phyloP scores from a whole-genome alignment of 768 basidiomycete species.

The Xanthoconium purpureum region DNA sequence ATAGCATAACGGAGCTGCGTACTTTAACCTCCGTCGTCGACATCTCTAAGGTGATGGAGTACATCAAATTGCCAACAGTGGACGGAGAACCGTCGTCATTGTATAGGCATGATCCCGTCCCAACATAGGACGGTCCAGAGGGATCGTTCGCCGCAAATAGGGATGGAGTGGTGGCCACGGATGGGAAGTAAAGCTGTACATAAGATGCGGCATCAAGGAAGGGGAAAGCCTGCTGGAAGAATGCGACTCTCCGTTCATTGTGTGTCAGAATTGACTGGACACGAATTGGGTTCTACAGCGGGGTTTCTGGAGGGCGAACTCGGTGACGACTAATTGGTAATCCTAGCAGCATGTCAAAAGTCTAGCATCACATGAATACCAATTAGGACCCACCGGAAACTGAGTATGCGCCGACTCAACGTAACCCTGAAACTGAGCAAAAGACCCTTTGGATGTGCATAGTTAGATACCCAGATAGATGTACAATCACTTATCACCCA shows the following conservation, averaged over 20 bases:
- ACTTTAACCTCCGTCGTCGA: too few relatives aligned
- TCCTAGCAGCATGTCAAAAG: conserved; percentile 11
- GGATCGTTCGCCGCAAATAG: conserved; percentile 22
- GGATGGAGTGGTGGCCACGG: conserved; percentile 32
- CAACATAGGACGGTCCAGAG: conserved; percentile 14
- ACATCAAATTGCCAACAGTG: conserved; percentile 25
- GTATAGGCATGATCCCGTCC: conserved; percentile 34
- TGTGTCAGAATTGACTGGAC: background rate
- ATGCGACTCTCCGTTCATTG: conserved; percentile 24
- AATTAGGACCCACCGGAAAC: conserved; percentile 26
- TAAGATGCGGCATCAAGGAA: conserved; percentile 34
- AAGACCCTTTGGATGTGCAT: conserved; percentile 16
- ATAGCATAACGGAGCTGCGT: too few relatives aligned
- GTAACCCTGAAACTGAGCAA: conserved; percentile 29
- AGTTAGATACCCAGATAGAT: background rate
- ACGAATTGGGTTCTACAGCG: conserved; percentile 4
- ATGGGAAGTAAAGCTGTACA: conserved; percentile 38
- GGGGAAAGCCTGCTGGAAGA: conserved; percentile 33
- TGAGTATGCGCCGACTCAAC: conserved; percentile 25
- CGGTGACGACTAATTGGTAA: conserved; percentile 29
- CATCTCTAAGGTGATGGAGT: background rate
- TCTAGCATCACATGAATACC: background rate
- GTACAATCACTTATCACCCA: conserved; percentile 2
- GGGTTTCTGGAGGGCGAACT: conserved; percentile 36
- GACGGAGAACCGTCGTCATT: conserved; percentile 29